These are phyloP conservation scores for Pneumocystis canis DNA, from an alignment of 1,139 yeast species.

Conservation along the genomic window DNA sequence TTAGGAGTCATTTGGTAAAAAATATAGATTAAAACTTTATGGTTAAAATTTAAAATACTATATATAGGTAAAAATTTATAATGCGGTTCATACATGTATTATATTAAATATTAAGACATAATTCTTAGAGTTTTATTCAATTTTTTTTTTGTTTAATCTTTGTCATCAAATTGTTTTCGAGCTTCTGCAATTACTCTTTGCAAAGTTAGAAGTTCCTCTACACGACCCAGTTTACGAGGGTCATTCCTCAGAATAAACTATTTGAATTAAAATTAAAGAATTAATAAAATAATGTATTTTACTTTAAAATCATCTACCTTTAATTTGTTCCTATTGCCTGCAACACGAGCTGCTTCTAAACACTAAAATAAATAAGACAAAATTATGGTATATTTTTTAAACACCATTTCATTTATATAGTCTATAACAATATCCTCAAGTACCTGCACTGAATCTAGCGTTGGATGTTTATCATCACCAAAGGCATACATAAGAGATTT, in stretches of 20 bases:
- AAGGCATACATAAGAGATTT: conserved; percentile 66
- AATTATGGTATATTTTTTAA: conserved; percentile 15
- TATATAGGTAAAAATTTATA: background rate
- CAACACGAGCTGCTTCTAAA: conserved; percentile 41
- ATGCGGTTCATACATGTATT: background rate
- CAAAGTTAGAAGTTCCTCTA: conserved; percentile 60
- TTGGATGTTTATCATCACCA: conserved; percentile 73
- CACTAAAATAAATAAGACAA: conserved; percentile 27
- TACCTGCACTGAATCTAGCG: conserved; percentile 60
- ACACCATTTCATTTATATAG: conserved; percentile 48
- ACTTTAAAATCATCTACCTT: conserved; percentile 69
- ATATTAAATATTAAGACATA: background rate
- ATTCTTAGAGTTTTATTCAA: background rate
- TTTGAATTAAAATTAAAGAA: background rate
- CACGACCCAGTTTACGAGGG: conserved; percentile 68
- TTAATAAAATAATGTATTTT: background rate
- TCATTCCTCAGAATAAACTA: conserved; percentile 64
- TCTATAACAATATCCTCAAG: conserved; percentile 74
- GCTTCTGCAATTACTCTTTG: conserved; percentile 68
- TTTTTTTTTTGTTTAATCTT: conserved; percentile 2
- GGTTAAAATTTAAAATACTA: background rate
- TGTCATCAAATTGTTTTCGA: conserved; percentile 61
- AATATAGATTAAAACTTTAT: background rate
- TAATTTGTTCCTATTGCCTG: conserved; percentile 48
- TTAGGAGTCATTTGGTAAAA: background rate